phyloP scores from a whole-genome alignment of 2,329 filamentous ascomycete genomes.

The Boeremia lycopersici region DNA sequence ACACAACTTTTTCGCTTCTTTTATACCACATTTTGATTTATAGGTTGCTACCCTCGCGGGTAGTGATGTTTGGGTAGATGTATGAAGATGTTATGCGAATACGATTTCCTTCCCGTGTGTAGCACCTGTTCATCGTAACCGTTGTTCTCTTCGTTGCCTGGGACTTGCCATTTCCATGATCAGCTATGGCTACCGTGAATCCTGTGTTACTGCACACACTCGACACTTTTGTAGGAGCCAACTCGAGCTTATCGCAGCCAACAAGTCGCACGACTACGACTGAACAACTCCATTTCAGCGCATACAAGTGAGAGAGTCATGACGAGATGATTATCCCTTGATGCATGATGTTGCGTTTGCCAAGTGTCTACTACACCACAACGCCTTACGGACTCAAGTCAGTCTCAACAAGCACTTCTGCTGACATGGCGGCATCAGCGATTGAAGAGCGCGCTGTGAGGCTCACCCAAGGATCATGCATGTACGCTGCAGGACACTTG shows the following conservation, averaged over 20 bases:
- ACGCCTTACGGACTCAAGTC: no score
- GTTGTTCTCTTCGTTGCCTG: background rate
- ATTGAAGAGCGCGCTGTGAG: background rate
- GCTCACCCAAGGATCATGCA: constrained; percentile 4
- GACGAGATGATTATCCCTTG: no score
- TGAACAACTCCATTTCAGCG: no score
- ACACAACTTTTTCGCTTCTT: constrained; percentile 5
- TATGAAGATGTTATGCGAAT: constrained; percentile 12
- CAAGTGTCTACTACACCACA: no score
- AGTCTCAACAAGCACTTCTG: background rate
- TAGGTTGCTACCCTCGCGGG: constrained; percentile 1
- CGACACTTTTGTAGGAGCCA: no score
- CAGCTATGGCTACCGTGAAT: no score
- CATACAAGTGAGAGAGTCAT: no score
- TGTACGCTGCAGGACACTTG: constrained; percentile 6
- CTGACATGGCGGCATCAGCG: background rate
- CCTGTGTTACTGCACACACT: no score
- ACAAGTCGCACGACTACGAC: no score
- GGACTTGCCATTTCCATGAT: no score
- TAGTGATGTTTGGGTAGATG: constrained; percentile 5
- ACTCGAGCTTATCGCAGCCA: no score
- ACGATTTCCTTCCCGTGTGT: constrained; percentile 1
- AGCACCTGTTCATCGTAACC: background rate
- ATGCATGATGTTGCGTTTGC: background rate
- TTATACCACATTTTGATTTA: constrained; percentile 5